Evolutionary conservation across 1,139 yeast genomes (phyloP), one percentile per base, ranked within the genome.

Genomic region (Lodderomyces orthopsilosis): DNA sequence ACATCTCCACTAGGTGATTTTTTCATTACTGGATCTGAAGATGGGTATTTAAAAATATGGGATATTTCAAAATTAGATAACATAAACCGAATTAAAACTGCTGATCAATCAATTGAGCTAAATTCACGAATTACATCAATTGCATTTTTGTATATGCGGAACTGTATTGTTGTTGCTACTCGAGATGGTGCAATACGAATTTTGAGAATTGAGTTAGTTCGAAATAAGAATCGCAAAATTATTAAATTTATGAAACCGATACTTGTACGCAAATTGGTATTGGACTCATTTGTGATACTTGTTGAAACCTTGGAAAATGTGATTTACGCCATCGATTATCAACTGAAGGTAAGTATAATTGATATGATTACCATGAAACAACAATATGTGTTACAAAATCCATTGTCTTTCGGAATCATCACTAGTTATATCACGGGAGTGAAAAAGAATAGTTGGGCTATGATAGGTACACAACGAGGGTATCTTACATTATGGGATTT

Each of bases 401-500:
- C 87, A 2, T 68, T 77, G 1, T 64, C 74, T 2, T 83, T 81
- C 63, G 98, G 98, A 0, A 61, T 77, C 2, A 75, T 84, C 0
- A 76, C 81, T 0, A 64, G 83, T 18, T 77, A 89, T 52, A 72
- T 79, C 1, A 62, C 85, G n/a, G 86, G 83, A 46, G 62, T 63
- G 0, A 50, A 59, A 5, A 30, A 40, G 14, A 62, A 70, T 66
- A 53, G 60, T 6, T 88, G 96, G 91, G 54, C 86, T 3, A 59
- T 89, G 4, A 58, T 85, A 2, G 97, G 96, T 0, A 87, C 97
- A 0, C 68, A 77, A 1, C 75, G 74, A 37, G 98, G 98, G 1
- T 65, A 83, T 1, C 59, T 93, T 26, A 81, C 81, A 48, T 61
- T 93, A 17, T 90, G 96, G 95, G 97, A 91, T 61, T 53, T 86